phyloP scores from a whole-genome alignment of 2,329 filamentous ascomycete species.

The Gaeumannomyces sp. region DNA sequence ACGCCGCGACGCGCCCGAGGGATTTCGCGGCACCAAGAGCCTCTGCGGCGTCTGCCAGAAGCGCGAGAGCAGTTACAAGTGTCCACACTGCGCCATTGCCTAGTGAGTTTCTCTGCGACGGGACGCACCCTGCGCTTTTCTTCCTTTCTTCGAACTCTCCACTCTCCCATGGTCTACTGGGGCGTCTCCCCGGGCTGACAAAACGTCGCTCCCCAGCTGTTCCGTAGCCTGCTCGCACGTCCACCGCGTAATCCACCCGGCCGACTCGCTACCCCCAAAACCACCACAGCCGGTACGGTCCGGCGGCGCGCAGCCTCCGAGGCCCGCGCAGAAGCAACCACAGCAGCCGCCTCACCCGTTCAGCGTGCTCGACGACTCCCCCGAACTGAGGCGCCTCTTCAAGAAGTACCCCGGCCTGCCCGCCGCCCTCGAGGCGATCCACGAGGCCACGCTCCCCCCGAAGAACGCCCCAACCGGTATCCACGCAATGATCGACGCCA shows the following conservation, averaged over 20 bases:
- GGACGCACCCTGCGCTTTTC: not conserved
- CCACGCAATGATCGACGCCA: not conserved
- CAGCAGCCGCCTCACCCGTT: constrained; percentile 36
- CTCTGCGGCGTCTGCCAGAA: constrained; percentile 50
- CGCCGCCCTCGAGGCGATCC: constrained; percentile 40
- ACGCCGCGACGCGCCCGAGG: not conserved
- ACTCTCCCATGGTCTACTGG: not conserved
- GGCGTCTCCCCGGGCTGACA: constrained; percentile 24
- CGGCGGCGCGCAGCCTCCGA: constrained; percentile 8
- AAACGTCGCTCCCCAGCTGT: constrained; percentile 36
- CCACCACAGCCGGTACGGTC: constrained; percentile 12
- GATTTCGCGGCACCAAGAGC: constrained; percentile 2
- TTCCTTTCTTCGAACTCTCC: constrained; percentile 7
- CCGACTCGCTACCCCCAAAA: constrained; percentile 15
- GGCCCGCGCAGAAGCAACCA: constrained; percentile 11
- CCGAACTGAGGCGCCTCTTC: constrained; percentile 45
- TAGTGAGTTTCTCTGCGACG: constrained; percentile 41
- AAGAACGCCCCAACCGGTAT: constrained; percentile 18
- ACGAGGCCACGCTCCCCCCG: constrained; percentile 44
- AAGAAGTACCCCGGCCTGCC: constrained; percentile 44
- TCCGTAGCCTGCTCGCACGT: constrained; percentile 46
- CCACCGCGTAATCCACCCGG: constrained; percentile 26
- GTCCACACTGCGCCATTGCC: constrained; percentile 48
- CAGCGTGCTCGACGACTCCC: constrained; percentile 42
- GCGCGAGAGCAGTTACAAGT: constrained; percentile 55